A percentile compares a stretch with the other conserved stretches of the same genome.
phyloP scores from a whole-genome alignment of 106 monocot species.

The Posidonia australis region DNA sequence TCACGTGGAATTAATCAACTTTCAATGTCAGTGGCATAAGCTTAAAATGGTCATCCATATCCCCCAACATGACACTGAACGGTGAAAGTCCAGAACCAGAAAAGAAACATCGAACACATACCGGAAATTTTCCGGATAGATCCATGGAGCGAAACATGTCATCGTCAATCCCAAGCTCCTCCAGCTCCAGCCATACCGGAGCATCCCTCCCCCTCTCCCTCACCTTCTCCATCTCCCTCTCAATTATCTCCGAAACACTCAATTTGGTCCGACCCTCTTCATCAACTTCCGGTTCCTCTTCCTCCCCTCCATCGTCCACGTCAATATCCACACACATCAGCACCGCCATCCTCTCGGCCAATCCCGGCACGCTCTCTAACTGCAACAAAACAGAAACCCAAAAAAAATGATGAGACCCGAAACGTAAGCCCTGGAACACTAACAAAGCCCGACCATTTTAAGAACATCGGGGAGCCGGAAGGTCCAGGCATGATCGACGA shows the following conservation, averaged over 20 bases:
- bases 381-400: constrained; percentile 10
- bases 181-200: constrained; percentile 78
- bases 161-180: constrained; percentile 82
- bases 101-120: constrained; percentile 3
- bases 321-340: constrained; percentile 93
- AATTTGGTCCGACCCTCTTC: too few relatives aligned
- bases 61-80: neutral
- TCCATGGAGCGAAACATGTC: constrained; percentile 64
- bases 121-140: constrained; percentile 71
- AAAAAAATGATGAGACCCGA: neutral
- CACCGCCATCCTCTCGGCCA: constrained; percentile 86
- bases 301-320: constrained; percentile 27
- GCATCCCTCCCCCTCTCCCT: constrained; percentile 40
- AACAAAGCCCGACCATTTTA: constrained; percentile 41
- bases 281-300: constrained; percentile 15
- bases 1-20: too few relatives aligned
- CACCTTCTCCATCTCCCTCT: constrained; percentile 23
- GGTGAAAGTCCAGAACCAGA: too few relatives aligned
- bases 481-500: constrained; percentile 89
- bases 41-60: too few relatives aligned
- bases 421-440: neutral
- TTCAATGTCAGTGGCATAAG: too few relatives aligned
- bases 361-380: constrained; percentile 64
- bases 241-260: too few relatives aligned
- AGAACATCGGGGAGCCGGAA: constrained; percentile 81